These are phyloP conservation scores for Hypoxylon subgilvum DNA, from an alignment of 495 filamentous ascomycete genomes.

Conservation along the genomic window DNA sequence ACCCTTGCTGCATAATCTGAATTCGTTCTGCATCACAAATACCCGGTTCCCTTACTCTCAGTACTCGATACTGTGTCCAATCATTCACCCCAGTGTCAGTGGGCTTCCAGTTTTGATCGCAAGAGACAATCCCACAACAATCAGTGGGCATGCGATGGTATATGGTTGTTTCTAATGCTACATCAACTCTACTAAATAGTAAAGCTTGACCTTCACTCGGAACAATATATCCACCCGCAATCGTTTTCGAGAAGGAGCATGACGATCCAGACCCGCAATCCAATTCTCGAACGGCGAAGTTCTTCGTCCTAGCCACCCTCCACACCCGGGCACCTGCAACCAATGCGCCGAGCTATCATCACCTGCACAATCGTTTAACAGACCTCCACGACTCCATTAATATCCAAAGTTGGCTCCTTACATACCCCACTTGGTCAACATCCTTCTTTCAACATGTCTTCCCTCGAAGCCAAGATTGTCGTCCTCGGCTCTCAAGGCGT, in stretches of 20 bases:
- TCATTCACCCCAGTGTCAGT: too few species aligned
- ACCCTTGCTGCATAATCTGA: constrained; percentile 19
- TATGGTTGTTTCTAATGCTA: too few species aligned
- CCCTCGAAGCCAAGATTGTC: constrained; percentile 91
- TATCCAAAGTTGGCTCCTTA: not conserved
- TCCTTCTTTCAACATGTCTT: constrained; percentile 49
- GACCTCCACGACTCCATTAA: not conserved
- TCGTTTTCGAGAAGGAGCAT: constrained; percentile 32
- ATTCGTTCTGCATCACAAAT: too few species aligned
- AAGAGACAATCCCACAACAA: too few species aligned
- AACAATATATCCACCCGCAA: constrained; percentile 2
- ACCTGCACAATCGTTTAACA: too few species aligned
- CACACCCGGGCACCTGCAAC: too few species aligned
- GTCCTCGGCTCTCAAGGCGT: constrained; percentile 90
- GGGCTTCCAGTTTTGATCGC: too few species aligned
- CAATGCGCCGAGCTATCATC: too few species aligned
- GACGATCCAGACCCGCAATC: constrained; percentile 33
- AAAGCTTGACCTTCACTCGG: constrained; percentile 11
- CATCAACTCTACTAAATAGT: constrained; percentile 12
- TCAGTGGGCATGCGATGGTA: too few species aligned
- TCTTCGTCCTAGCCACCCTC: constrained; percentile 14
- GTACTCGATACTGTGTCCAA: too few species aligned
- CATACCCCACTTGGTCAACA: not conserved
- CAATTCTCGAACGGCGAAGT: constrained; percentile 21
- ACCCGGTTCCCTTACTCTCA: too few species aligned